Evolutionary conservation across 805 yeast species (phyloP).

Genomic region (Kuraishia cidri): DNA sequence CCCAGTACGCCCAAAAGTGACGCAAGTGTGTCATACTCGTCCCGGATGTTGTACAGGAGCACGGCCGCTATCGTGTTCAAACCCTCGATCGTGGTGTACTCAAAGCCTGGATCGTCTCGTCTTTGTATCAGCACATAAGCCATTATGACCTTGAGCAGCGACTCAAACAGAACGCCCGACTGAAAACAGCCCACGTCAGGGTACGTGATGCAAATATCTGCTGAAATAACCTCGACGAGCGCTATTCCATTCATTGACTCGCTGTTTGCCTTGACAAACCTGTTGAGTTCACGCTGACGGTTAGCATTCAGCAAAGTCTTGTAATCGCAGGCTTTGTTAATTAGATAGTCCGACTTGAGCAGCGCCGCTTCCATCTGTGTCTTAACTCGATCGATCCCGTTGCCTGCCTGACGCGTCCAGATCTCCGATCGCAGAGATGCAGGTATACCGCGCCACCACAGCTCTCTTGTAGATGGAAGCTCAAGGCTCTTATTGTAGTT

Average conservation of each 20-base stretch:
- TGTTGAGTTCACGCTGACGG: conserved; percentile 6
- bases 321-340: conserved; percentile 19
- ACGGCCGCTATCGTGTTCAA: background rate
- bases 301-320: conserved; percentile 9
- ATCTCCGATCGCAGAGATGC: conserved; percentile 28
- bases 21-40: conserved; percentile 12
- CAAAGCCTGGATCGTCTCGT: background rate
- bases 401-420: conserved; percentile 42
- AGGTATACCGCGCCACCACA: conserved; percentile 59
- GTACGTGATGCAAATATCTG: conserved; percentile 8
- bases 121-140: conserved; percentile 11
- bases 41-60: conserved; percentile 2
- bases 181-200: conserved; percentile 6
- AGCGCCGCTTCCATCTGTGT: background rate
- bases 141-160: conserved; percentile 7
- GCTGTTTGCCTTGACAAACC: conserved; percentile 1
- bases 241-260: conserved; percentile 5
- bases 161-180: conserved; percentile 6
- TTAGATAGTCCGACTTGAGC: conserved; percentile 9
- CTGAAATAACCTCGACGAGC: conserved; percentile 13
- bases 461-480: conserved; percentile 32
- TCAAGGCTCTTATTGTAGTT: conserved; percentile 23
- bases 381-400: conserved; percentile 12
- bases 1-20: conserved; percentile 15
- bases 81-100: background rate